Evolutionary conservation across 2,329 filamentous ascomycete genomes (phyloP).

Genomic region (Pleoardoris graminearum): DNA sequence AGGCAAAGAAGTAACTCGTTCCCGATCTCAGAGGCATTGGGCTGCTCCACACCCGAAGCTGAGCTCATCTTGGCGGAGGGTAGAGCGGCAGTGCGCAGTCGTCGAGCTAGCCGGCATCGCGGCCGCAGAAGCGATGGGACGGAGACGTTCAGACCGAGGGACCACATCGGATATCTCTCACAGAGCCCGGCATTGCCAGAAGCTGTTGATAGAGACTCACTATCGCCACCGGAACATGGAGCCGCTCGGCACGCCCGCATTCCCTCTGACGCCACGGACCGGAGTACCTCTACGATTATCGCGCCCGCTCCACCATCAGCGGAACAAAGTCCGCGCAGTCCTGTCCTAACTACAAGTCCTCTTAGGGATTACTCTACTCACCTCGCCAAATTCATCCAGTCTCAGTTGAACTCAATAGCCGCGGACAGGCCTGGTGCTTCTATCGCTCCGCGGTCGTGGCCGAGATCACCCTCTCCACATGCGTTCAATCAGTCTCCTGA

Average conservation of each 20-base stretch:
- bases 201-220: slow-evolving; percentile 15
- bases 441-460: slow-evolving; percentile 36
- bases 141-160: slow-evolving; percentile 30
- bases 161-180: slow-evolving; percentile 39
- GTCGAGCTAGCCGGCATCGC: slow-evolving; percentile 29
- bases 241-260: slow-evolving; percentile 27
- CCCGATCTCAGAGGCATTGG: slow-evolving; percentile 39
- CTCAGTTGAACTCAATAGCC: slow-evolving; percentile 40
- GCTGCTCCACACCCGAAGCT: slow-evolving; percentile 43
- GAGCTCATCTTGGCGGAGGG: slow-evolving; percentile 41
- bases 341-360: slow-evolving; percentile 20
- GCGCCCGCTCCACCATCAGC: slow-evolving; percentile 12
- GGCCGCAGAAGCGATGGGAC: slow-evolving; percentile 22
- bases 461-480: slow-evolving; percentile 30
- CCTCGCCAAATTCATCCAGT: slow-evolving; percentile 42
- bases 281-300: slow-evolving; percentile 35
- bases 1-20: slow-evolving; percentile 43
- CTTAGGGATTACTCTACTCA: slow-evolving; percentile 42
- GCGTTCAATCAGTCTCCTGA: slow-evolving; percentile 29
- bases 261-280: slow-evolving; percentile 32
- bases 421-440: slow-evolving; percentile 28
- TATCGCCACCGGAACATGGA: slow-evolving; percentile 12
- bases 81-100: slow-evolving; percentile 38
- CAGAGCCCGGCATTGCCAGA: slow-evolving; percentile 13
- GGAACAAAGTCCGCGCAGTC: slow-evolving; percentile 7